Conservation (phyloP, 306 rosid genomes). For the Cicer chorassanicum region DNA sequence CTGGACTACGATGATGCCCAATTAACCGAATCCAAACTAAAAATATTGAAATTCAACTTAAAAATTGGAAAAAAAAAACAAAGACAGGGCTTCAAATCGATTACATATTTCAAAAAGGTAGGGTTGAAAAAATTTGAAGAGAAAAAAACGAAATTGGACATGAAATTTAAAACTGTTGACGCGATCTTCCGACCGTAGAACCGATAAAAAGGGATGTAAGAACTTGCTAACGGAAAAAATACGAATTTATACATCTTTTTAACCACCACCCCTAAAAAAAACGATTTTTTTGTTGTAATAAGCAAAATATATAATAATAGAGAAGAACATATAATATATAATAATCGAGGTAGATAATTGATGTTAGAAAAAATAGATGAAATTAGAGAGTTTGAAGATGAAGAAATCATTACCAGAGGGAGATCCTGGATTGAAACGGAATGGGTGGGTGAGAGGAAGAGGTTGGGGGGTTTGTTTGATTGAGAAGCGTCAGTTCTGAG, state of each 20-base stretch:
- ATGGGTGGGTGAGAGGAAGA: constrained; percentile 27
- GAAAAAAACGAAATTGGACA: constrained; percentile 15
- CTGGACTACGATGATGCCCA: neutral
- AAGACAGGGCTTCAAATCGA: neutral
- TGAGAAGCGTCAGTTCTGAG: constrained; percentile 5
- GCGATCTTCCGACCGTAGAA: constrained; percentile 34
- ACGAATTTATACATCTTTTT: neutral
- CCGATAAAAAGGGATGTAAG: neutral
- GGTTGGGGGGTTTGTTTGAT: constrained; percentile 36
- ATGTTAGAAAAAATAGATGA: neutral
- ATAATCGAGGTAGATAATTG: neutral
- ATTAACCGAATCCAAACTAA: constrained; percentile 14
- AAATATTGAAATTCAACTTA: neutral
- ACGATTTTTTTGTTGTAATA: neutral
- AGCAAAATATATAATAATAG: neutral
- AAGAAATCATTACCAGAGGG: constrained; percentile 48
- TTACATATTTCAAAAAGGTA: constrained; percentile 3
- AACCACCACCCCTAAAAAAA: neutral
- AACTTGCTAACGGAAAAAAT: constrained; percentile 1
- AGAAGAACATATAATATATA: neutral
- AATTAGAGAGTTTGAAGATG: neutral
- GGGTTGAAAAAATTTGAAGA: neutral
- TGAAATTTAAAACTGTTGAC: constrained; percentile 29
- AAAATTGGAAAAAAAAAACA: neutral
- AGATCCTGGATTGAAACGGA: constrained; percentile 45